These are phyloP conservation scores for Terana coerulea DNA, from an alignment of 768 basidiomycete species.

Conservation along the genomic window DNA sequence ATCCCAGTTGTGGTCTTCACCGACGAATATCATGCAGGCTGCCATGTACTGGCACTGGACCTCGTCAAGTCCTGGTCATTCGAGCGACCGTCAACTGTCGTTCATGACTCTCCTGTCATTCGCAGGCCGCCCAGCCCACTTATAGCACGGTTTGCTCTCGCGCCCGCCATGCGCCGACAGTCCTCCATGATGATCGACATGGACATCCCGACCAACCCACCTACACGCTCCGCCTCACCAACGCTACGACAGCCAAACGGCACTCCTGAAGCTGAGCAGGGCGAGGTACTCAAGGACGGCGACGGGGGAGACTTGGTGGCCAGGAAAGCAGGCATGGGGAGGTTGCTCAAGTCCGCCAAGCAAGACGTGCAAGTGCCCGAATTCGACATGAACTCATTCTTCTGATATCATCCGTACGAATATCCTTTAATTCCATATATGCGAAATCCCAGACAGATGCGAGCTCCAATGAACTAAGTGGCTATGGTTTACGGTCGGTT, in stretches of 20 bases:
- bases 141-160: slow-evolving; percentile 44
- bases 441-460: slow-evolving; percentile 1
- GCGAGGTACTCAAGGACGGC: slow-evolving; percentile 45
- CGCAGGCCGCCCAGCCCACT: slow-evolving; percentile 41
- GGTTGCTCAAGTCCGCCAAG: slow-evolving; percentile 87
- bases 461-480: not conserved
- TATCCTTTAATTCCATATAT: not conserved
- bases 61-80: slow-evolving; percentile 92
- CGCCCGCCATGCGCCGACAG: slow-evolving; percentile 52
- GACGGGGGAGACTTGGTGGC: slow-evolving; percentile 50
- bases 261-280: slow-evolving; percentile 5
- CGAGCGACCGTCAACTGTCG: slow-evolving; percentile 60
- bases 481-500: slow-evolving; percentile 2
- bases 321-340: slow-evolving; percentile 73
- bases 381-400: slow-evolving; percentile 83
- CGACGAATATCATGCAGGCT: slow-evolving; percentile 48
- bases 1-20: not conserved
- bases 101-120: slow-evolving; percentile 20
- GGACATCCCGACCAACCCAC: slow-evolving; percentile 62
- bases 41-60: slow-evolving; percentile 87
- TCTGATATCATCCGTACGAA: slow-evolving; percentile 28
- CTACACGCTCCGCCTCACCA: slow-evolving; percentile 54
- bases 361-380: slow-evolving; percentile 83
- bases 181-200: slow-evolving; percentile 89
- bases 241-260: slow-evolving; percentile 22